A percentile compares a stretch with the other conserved stretches of the same genome.
phyloP scores from a whole-genome alignment of 2,329 filamentous ascomycete species.

The Trichoderma gracile region DNA sequence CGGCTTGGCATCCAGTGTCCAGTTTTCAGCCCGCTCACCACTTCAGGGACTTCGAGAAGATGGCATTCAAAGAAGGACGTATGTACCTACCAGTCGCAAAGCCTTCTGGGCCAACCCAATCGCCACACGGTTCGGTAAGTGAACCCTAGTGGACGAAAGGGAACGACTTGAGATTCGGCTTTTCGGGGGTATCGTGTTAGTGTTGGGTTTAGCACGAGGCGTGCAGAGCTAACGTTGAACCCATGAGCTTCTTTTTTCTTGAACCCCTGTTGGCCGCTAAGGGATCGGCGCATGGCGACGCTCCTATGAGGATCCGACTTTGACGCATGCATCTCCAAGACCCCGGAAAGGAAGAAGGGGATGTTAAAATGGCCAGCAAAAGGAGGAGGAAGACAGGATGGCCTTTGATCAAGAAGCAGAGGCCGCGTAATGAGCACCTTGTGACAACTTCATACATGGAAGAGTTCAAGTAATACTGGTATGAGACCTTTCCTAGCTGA shows the following conservation, averaged over 20 bases:
- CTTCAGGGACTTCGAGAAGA: not conserved
- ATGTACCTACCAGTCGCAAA: slow-evolving; percentile 3
- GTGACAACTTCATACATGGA: not conserved
- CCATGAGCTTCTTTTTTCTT: not conserved
- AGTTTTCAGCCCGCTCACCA: not conserved
- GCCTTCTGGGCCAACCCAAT: slow-evolving; percentile 18
- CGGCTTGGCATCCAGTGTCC: not conserved
- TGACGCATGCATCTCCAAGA: slow-evolving; percentile 8
- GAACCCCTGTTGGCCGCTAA: slow-evolving; percentile 1
- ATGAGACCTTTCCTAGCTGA: no score
- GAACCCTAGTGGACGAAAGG: slow-evolving; percentile 6
- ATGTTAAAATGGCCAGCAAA: not conserved
- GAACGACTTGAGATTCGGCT: no score
- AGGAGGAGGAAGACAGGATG: not conserved
- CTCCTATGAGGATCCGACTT: slow-evolving; percentile 13
- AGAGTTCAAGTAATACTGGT: no score
- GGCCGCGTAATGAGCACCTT: not conserved
- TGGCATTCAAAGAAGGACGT: not conserved
- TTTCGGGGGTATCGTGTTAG: no score
- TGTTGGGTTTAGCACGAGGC: no score
- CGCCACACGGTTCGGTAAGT: slow-evolving; percentile 13
- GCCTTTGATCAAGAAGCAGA: not conserved
- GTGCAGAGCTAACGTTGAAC: no score
- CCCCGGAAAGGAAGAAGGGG: not conserved
- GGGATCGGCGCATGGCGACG: slow-evolving; percentile 1